Evolutionary conservation across 441 rosid genomes (phyloP).

Genomic region (Gossypium lobatum): DNA sequence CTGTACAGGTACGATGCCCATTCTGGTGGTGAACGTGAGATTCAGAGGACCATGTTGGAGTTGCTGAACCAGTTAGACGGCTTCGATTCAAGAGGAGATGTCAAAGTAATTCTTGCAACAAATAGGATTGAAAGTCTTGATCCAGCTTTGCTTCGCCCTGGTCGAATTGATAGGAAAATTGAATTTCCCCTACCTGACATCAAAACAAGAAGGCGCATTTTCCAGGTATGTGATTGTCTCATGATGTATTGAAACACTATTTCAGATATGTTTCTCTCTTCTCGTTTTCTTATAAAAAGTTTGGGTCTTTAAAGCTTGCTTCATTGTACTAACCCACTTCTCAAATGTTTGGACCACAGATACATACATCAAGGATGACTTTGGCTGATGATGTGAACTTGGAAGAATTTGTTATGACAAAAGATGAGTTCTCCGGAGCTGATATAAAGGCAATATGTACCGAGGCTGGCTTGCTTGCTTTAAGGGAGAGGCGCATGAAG

Average conservation of each 20-base stretch:
- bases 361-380: slow-evolving; percentile 95
- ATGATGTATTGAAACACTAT: background rate
- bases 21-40: slow-evolving; percentile 98
- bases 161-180: slow-evolving; percentile 89
- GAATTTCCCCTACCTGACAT: slow-evolving; percentile 98
- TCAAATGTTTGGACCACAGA: slow-evolving; percentile 34
- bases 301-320: slow-evolving; percentile 23
- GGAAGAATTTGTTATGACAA: slow-evolving; percentile 99
- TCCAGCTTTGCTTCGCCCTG: slow-evolving; percentile 96
- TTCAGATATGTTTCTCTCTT: background rate
- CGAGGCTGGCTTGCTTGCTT: slow-evolving; percentile 13
- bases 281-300: background rate
- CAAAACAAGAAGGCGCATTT: slow-evolving; percentile 89
- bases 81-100: slow-evolving; percentile 93
- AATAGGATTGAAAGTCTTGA: slow-evolving; percentile 92
- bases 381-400: slow-evolving; percentile 90
- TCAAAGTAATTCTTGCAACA: slow-evolving; percentile 95
- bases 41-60: slow-evolving; percentile 96
- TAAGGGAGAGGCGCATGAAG: slow-evolving; percentile 14
- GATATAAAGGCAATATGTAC: slow-evolving; percentile 72
- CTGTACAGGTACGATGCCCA: slow-evolving; percentile 75
- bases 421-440: slow-evolving; percentile 97
- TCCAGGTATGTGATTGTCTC: slow-evolving; percentile 51
- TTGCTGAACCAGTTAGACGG: slow-evolving; percentile 94
- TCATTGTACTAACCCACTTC: background rate